phyloP scores from a whole-genome alignment of 2,329 filamentous ascomycete species.

The Ophiostoma sp. region DNA sequence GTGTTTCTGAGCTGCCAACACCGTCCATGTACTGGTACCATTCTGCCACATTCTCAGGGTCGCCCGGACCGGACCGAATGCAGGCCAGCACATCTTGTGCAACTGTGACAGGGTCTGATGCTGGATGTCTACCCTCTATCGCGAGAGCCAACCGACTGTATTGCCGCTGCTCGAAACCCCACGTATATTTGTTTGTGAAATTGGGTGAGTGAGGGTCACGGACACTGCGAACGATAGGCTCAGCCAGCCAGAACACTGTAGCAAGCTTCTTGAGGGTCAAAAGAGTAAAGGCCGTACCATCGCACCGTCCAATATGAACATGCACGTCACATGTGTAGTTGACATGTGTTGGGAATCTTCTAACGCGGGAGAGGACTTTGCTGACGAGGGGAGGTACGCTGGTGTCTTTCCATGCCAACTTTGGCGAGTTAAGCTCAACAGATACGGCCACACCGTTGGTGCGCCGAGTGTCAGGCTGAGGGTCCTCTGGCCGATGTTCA shows the following conservation, averaged over 20 bases:
- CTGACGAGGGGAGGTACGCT: conserved; percentile 25
- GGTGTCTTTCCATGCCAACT: conserved; percentile 30
- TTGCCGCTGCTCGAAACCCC: conserved; percentile 34
- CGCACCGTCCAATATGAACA: conserved; percentile 36
- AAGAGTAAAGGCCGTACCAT: conserved; percentile 33
- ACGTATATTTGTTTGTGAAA: conserved; percentile 36
- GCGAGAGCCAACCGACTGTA: conserved; percentile 34
- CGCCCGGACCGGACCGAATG: conserved; percentile 2
- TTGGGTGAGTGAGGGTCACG: conserved; percentile 37
- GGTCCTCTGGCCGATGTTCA: conserved; percentile 30
- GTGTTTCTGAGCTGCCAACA: conserved; percentile 20
- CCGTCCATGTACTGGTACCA: conserved; percentile 26
- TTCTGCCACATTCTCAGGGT: conserved; percentile 23
- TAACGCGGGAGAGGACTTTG: conserved; percentile 29
- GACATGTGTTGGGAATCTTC: conserved; percentile 28
- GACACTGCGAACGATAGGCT: conserved; percentile 35
- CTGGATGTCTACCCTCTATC: conserved; percentile 8
- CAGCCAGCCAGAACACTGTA: conserved; percentile 36
- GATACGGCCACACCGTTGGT: conserved; percentile 33
- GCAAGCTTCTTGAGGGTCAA: conserved; percentile 35
- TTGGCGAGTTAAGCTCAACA: conserved; percentile 38
- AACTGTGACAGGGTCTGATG: conserved; percentile 14
- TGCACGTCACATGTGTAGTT: conserved; percentile 39
- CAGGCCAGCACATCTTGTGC: conserved; percentile 19
- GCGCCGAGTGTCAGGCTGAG: conserved; percentile 17